A percentile compares a stretch with the other conserved stretches of the same genome.
phyloP scores from a whole-genome alignment of 2,329 filamentous ascomycete species.

The Cryphonectria carpinicola region DNA sequence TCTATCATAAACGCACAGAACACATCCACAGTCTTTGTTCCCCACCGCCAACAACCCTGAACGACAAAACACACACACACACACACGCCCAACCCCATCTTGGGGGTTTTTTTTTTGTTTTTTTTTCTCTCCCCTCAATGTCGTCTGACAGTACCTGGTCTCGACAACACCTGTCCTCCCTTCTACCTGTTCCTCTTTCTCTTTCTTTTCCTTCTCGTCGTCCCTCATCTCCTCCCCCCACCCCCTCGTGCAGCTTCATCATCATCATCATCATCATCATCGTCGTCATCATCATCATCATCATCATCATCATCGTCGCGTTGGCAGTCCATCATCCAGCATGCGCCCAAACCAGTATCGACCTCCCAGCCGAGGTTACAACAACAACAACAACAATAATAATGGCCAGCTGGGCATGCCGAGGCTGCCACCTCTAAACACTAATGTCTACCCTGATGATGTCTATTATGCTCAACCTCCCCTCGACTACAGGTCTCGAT shows the following conservation, averaged over 20 bases:
- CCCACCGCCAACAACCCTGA: not conserved
- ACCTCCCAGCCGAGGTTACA: constrained; percentile 24
- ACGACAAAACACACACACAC: too few relatives aligned
- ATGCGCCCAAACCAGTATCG: constrained; percentile 29
- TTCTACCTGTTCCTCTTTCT: not conserved
- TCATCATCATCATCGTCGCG: not conserved
- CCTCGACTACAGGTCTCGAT: constrained; percentile 53
- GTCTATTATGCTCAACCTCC: constrained; percentile 35
- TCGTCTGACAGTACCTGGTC: not conserved
- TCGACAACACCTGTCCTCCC: not conserved
- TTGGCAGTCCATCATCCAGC: constrained; percentile 9
- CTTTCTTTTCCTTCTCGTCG: not conserved
- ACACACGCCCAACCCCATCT: too few relatives aligned
- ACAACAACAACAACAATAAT: not conserved
- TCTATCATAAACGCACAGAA: not conserved
- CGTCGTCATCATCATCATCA: too few relatives aligned
- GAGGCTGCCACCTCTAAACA: constrained; percentile 26
- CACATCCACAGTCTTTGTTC: not conserved
- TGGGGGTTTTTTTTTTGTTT: too few relatives aligned
- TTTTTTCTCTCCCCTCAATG: not conserved
- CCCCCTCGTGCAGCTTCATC: too few relatives aligned
- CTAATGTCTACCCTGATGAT: constrained; percentile 27
- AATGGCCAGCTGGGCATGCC: constrained; percentile 21
- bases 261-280: too few relatives aligned
- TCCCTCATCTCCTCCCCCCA: not conserved